Evolutionary conservation across 192 early-diverging fungal genomes (phyloP), one percentile per base, ranked within the genome.

Genomic region (Lobosporangium transversale): DNA sequence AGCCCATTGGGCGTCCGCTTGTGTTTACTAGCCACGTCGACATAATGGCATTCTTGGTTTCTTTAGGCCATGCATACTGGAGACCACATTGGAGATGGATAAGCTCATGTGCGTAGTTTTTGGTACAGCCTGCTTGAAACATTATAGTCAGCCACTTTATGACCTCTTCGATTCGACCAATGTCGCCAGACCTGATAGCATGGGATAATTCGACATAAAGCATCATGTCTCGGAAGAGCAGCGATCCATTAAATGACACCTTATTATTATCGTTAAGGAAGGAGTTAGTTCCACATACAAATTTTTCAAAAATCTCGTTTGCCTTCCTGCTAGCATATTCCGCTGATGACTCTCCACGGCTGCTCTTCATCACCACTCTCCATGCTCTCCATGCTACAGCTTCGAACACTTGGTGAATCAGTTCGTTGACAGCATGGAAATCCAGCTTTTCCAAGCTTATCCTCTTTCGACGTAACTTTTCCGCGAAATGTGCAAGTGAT

Each of bases 1-100:
- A 58, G 21, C 26, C 15, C 15, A 27, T 54, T 3, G 27, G 26
- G 5, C 52, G 18, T 18, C 66, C 66, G 2, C 11, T 21, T 14
- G 49, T 58, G 23, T 68, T 68, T 3, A 68, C 45, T 11, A 58
- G 37, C 54, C 54, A 68, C 18, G 66, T 52, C 21, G 55, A 58
- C 14, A 58, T 27, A 47, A 68, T 58, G 27, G 66, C 66, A 18
- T 20, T 12, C 64, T 66, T 47, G 45, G 18, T 30, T 40, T 48
- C 5, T 11, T 52, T n/a, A 6, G 40, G 7, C 53, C 62, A 65
- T 23, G 51, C 33, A 31, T 55, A 36, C 9, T 31, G 40, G 31
- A 65, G 9, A 18, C 42, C 62, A 65, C 11, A 63, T 4, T 51
- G 49, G 31, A 63, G 53, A 27, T 47, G 62, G 2, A 66, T 30